Base-by-base conservation (phyloP, 768 basidiomycete species). In the Kockovaella imperatae region DNA sequence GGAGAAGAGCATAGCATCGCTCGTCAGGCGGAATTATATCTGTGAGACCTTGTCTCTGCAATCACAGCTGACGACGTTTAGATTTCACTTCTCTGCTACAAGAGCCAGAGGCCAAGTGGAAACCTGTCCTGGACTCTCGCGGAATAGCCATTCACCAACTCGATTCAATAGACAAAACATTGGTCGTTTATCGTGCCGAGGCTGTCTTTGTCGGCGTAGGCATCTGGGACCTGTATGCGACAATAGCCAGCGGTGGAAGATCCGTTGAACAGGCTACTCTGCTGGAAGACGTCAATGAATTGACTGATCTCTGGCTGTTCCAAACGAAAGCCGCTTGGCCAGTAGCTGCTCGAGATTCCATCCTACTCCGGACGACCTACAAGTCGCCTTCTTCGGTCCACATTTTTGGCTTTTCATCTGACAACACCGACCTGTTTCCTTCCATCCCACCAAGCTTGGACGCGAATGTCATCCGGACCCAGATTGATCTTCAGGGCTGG, bases 401-500 rank as follows among this genome's bases (percentile, higher is more conserved):
- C 56, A 82, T 97, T 17, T 96, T 97, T 69, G 82, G 85, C 1
- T 95, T 95, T 72, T 95, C 91, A 3, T 86, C 83, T 0, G 89
- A 96, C 56, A 88, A 96, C 57, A 79, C 79, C 43, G 80, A 85
- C 47, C 77, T 95, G 13, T 95, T 96, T 71, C 83, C 87, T 0
- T 47, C 57, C 3, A 62, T 72, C 35, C 72, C 72, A 80, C 54
- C 87, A 78, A 38, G 75, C 75, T 75, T 72, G 1, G 87, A 86
- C 41, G 81, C 84, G 0, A 84, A 79, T 56, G 78, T 84, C 42
- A 93, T 95, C 53, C 84, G 91, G 5, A 87, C 87, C 0, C 91
- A 97, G 69, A 83, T 93, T n/a, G 90, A 95, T 67, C 75, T 99
- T n/a, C 90, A 89, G 73, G 95, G 93, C 39, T 97, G 91, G 87